Evolutionary conservation across 148 eudicot species (phyloP), one percentile per base, ranked within the genome.

Genomic region (Camellia japonica): DNA sequence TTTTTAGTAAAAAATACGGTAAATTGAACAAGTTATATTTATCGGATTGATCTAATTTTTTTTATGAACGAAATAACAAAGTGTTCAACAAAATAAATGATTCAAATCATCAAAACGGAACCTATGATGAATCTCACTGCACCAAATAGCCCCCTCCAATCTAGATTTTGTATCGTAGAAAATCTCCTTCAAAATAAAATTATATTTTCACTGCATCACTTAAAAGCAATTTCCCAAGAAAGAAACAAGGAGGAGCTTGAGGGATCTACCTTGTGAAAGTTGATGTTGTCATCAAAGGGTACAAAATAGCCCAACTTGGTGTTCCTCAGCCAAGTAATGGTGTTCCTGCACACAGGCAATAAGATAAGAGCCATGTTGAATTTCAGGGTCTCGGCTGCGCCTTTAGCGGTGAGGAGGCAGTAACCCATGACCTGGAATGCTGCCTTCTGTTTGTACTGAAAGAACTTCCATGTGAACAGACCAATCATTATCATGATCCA

Each of bases 331-430:
- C 98, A 97, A 79, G 99, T 97, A 72, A 97, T 88, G 56, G 89
- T 92, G 87, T 97, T 97, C 89, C 99, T 89, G 78, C 95, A 94
- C 8, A 97, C 99, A 43, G 99, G 99, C 86, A 97, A 84, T 76
- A 97, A 85, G 46, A 97, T 85, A 58, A 97, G 80, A 47, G 99
- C 99, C 98, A 97, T 92, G 82, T 94, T 97, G 74, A 97, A 66
- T 87, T 97, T 97, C 61, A 97, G 82, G 38, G 94, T 97, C 90
- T 97, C 99, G 0, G 97, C 99, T 10, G 97, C 99, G 52, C 99
- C 99, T 82, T 97, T 97, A 74, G 99, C 99, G 2, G 97, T 91
- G 38, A 89, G 89, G 68, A 97, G 88, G 69, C 99, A 97, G 70
- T 97, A 97, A 8, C 99, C 99, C 99, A 97, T 97, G 60, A 97